Percentiles rank a stretch among this genome's conserved stretches.
phyloP scores from a whole-genome alignment of 2,329 filamentous ascomycete species.

The Beauveria australis region DNA sequence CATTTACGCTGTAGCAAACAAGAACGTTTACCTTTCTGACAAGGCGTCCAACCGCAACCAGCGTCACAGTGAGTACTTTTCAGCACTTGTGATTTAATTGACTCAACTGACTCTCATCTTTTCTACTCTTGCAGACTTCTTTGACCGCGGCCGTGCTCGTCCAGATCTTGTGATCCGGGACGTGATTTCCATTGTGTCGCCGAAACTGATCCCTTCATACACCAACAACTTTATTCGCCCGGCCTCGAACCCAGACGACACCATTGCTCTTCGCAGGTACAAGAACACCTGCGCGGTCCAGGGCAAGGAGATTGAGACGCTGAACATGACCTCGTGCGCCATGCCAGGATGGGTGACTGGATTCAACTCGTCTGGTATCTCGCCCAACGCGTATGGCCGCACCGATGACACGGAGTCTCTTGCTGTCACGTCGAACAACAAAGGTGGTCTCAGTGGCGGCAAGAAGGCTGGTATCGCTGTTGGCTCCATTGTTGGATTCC shows the following conservation, averaged over 20 bases:
- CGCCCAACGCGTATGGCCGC: not conserved
- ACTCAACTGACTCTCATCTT: not conserved
- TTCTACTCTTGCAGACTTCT: constrained; percentile 3
- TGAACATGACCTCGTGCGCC: not conserved
- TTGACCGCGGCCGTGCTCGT: constrained; percentile 8
- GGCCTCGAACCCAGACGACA: not conserved
- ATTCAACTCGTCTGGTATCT: not conserved
- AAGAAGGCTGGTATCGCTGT: not conserved
- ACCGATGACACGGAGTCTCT: not conserved
- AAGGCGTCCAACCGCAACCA: constrained; percentile 9
- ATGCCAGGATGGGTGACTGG: not conserved
- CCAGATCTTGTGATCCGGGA: constrained; percentile 7
- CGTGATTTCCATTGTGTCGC: constrained; percentile 1
- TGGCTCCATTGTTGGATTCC: not conserved
- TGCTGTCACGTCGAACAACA: not conserved
- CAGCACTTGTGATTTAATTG: not conserved
- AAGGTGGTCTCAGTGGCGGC: not conserved
- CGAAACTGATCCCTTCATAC: not conserved
- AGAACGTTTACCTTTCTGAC: constrained; percentile 10
- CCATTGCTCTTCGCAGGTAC: not conserved
- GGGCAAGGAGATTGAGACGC: not conserved
- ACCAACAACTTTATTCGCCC: not conserved
- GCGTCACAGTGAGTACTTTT: constrained; percentile 6
- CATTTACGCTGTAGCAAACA: constrained; percentile 4
- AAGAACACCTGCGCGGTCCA: not conserved